Conservation (phyloP, 495 filamentous ascomycete genomes). For the Massariosphaeria phaeospora region DNA sequence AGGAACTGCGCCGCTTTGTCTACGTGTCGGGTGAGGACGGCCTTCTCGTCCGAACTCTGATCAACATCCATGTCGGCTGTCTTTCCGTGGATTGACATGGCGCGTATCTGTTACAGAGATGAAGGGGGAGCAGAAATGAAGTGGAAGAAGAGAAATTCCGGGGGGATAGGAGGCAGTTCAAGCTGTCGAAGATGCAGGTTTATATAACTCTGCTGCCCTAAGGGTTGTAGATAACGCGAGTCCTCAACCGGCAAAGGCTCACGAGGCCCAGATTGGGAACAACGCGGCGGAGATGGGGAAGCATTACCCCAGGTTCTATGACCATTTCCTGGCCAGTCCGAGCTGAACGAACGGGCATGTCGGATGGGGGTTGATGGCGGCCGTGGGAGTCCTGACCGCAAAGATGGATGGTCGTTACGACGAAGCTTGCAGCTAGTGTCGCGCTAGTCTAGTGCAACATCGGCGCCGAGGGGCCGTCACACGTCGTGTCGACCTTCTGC, state of each 20-base stretch:
- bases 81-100: background rate
- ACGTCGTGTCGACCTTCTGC: background rate
- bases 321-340: too few species aligned
- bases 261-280: background rate
- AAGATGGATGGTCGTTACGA: background rate
- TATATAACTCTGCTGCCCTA: background rate
- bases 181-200: background rate
- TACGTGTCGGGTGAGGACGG: background rate
- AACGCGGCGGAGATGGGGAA: background rate
- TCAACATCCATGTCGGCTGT: background rate
- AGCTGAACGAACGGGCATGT: background rate
- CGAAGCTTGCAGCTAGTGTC: background rate
- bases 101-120: background rate
- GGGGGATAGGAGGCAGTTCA: background rate
- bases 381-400: background rate
- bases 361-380: background rate
- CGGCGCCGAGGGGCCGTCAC: background rate
- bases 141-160: background rate
- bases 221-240: background rate
- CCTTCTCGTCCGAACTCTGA: background rate
- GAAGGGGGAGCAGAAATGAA: background rate
- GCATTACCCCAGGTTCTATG: background rate
- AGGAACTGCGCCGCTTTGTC: background rate
- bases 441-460: background rate
- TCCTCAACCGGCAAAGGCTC: background rate